Base-by-base conservation (phyloP, 176 grass and related monocot species). In the Tuctoria greenei region DNA sequence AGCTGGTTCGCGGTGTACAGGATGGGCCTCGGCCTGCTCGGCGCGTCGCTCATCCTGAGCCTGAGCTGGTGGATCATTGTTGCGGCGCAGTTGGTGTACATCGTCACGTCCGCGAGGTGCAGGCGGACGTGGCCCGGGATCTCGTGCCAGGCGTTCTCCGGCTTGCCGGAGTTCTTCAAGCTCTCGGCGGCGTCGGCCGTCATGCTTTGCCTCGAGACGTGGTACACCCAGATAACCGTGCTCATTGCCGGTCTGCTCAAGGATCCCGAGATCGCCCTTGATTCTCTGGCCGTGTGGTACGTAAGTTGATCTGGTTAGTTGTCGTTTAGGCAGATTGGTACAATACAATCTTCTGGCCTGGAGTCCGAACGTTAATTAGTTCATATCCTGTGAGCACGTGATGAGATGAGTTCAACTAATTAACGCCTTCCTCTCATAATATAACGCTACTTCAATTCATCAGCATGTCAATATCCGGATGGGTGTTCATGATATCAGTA, bases 161-260 rank as follows among this genome's bases (percentile, higher is more conserved):
- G 84, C 0, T 42, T 96, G 4, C 67, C 73, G 0, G 51, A 71
- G 18, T 87, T 82, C 73, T 71, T 91, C 5, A 89, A 71, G 80
- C 61, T 97, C 10, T 93, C 88, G 0, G 8, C 88, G 0, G 86
- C 90, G 5, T 91, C 90, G 0, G 90, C 88, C 0, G 86, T 97
- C 14, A 97, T 97, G 93, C 93, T 97, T 1, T 97, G 89, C 80
- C 89, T 91, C 2, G 92, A 95, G 86, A 89, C 73, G 0, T 87
- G 85, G 85, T 87, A 87, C 67, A 82, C 66, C 31, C 66, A 87
- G 79, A 71, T 87, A 7, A 79, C 77, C 6, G 59, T 76, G 17
- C 73, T 76, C 6, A 63, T 76, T 4, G 59, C 73, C 0, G 59
- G 79, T 0, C 41, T 76, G 0, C 73, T 76, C 26, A 36, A 47